Conservation (phyloP, 768 basidiomycete genomes). For the Leccinum fibrillosum region DNA sequence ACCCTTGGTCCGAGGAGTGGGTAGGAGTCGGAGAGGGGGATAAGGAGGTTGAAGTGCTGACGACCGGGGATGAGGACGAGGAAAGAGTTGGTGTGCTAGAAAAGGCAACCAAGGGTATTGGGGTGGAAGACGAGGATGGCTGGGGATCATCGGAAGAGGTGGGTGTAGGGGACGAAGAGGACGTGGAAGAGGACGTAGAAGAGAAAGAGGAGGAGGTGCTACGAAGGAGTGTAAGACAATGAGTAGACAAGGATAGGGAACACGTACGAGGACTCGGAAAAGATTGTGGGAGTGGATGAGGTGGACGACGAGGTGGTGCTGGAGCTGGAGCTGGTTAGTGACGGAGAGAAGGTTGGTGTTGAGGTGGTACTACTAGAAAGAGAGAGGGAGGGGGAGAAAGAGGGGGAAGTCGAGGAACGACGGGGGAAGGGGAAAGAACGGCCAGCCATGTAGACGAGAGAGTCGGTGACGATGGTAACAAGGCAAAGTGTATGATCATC, state of each 20-base stretch:
- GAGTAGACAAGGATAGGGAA: neutral
- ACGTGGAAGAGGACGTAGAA: neutral
- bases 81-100: neutral
- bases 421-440: too few species aligned
- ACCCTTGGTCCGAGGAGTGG: slow-evolving; percentile 22
- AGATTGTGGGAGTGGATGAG: neutral
- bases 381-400: neutral
- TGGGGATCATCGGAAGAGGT: neutral
- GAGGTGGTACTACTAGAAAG: neutral
- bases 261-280: slow-evolving; percentile 10
- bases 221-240: neutral
- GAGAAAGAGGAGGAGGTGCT: slow-evolving; percentile 3
- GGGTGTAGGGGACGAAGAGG: neutral
- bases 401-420: neutral
- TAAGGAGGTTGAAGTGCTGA: neutral
- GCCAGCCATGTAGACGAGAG: too few species aligned
- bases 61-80: neutral
- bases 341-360: neutral
- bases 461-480: too few species aligned
- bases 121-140: neutral
- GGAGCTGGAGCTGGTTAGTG: neutral
- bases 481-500: too few species aligned
- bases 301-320: neutral
- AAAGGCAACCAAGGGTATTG: neutral
- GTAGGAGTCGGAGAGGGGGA: slow-evolving; percentile 15